These are phyloP conservation scores for Phytophthora pluvialis DNA, from an alignment of 352 stramenopile genomes.

Conservation along the genomic window DNA sequence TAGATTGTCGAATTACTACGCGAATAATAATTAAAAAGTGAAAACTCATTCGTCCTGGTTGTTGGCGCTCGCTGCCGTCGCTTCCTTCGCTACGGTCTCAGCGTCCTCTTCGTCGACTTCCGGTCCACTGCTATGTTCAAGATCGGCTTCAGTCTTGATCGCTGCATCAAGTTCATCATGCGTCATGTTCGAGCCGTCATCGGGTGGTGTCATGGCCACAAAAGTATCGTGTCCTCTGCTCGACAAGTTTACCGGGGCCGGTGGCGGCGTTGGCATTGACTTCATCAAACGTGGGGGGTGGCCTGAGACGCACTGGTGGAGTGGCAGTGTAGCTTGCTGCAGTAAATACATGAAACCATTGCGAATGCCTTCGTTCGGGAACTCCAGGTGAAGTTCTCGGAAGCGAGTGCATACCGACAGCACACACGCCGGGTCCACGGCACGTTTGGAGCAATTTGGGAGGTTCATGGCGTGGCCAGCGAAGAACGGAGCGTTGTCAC, in stretches of 20 bases:
- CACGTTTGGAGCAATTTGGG: slow-evolving; percentile 54
- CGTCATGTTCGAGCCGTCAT: slow-evolving; percentile 19
- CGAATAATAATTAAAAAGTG: slow-evolving; percentile 35
- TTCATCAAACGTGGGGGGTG: slow-evolving; percentile 30
- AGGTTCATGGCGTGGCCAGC: slow-evolving; percentile 48
- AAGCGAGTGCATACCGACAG: slow-evolving; percentile 69
- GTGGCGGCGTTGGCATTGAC: slow-evolving; percentile 18
- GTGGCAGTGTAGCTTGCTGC: slow-evolving; percentile 65
- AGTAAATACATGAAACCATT: slow-evolving; percentile 77
- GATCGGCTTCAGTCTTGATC: not conserved
- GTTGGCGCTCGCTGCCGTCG: slow-evolving; percentile 17
- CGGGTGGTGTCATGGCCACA: slow-evolving; percentile 19
- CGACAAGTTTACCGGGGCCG: slow-evolving; percentile 14
- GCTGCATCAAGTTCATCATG: slow-evolving; percentile 6
- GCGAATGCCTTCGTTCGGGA: slow-evolving; percentile 65
- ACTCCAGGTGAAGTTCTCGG: slow-evolving; percentile 76
- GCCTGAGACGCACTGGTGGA: slow-evolving; percentile 28
- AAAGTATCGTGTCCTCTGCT: slow-evolving; percentile 13
- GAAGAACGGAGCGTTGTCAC: slow-evolving; percentile 66
- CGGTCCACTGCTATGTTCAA: slow-evolving; percentile 24
- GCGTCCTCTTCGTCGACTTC: slow-evolving; percentile 35
- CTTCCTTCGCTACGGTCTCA: slow-evolving; percentile 23
- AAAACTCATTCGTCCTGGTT: slow-evolving; percentile 45
- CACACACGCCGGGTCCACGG: slow-evolving; percentile 58
- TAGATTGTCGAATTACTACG: slow-evolving; percentile 27